Conservation (phyloP, 805 yeast genomes). For the Candida sithepensis region DNA sequence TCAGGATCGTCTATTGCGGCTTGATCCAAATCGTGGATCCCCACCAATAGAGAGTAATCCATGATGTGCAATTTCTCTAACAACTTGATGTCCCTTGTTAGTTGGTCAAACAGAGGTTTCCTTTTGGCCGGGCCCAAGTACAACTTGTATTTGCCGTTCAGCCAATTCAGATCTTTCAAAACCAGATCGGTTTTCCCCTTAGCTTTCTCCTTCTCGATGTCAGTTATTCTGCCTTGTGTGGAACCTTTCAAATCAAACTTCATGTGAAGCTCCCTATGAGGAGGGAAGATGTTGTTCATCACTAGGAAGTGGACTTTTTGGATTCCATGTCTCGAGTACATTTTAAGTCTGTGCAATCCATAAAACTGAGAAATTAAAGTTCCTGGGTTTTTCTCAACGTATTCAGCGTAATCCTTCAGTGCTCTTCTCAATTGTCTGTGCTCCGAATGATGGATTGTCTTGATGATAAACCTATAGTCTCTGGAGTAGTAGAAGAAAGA, state of each 20-base stretch:
- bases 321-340: slow-evolving; percentile 57
- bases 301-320: slow-evolving; percentile 89
- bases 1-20: slow-evolving; percentile 39
- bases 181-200: slow-evolving; percentile 40
- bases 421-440: slow-evolving; percentile 77
- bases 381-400: slow-evolving; percentile 79
- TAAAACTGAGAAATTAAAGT: slow-evolving; percentile 93
- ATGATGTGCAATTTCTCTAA: slow-evolving; percentile 76
- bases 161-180: slow-evolving; percentile 86
- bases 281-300: slow-evolving; percentile 96
- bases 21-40: slow-evolving; percentile 72
- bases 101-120: slow-evolving; percentile 59
- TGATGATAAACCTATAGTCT: slow-evolving; percentile 90
- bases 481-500: slow-evolving; percentile 93
- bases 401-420: slow-evolving; percentile 71
- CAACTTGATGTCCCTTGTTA: slow-evolving; percentile 69
- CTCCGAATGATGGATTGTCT: slow-evolving; percentile 91
- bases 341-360: slow-evolving; percentile 89
- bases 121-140: slow-evolving; percentile 71
- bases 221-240: slow-evolving; percentile 70
- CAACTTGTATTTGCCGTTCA: slow-evolving; percentile 61
- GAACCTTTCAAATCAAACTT: slow-evolving; percentile 94
- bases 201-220: slow-evolving; percentile 30
- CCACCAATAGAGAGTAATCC: slow-evolving; percentile 92
- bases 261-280: slow-evolving; percentile 78